phyloP scores from a whole-genome alignment of 2,329 filamentous ascomycete species.

The Curvularia hawaiiensis region DNA sequence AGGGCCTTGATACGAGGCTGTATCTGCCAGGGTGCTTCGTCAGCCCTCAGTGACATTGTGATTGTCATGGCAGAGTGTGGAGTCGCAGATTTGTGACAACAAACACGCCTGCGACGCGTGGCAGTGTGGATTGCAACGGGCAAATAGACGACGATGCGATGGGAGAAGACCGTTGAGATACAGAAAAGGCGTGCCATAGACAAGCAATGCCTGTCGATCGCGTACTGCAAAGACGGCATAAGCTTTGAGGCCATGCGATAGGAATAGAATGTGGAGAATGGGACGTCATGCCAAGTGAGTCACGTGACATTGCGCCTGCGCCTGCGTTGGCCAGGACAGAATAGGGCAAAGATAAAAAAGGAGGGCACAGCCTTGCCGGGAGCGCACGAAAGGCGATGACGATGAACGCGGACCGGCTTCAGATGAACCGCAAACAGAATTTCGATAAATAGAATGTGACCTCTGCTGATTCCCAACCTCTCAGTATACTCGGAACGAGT shows the following conservation, averaged over 20 bases:
- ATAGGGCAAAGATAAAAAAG: not conserved
- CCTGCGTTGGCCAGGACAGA: not conserved
- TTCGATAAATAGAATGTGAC: slow-evolving; percentile 59
- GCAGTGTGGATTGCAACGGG: not conserved
- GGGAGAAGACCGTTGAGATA: not conserved
- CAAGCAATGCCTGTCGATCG: not conserved
- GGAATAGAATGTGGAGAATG: not conserved
- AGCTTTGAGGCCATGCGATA: not conserved
- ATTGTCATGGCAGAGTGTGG: not conserved
- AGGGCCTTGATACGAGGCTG: not conserved
- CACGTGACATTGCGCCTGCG: not conserved
- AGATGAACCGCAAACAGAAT: not conserved
- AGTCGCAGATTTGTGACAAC: not conserved
- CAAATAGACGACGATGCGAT: not conserved
- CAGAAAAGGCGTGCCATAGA: not conserved
- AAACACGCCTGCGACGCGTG: not conserved
- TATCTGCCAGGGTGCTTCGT: not conserved
- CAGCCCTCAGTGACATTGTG: not conserved
- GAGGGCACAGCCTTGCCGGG: too few relatives aligned
- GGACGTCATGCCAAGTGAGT: not conserved
- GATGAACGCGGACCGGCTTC: not conserved
- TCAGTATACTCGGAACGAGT: slow-evolving; percentile 66
- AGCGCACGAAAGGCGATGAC: not conserved
- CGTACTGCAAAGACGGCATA: not conserved
- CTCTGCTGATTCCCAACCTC: slow-evolving; percentile 74